Conservation (phyloP, 352 stramenopile species). For the Pilasporangium apinafurcum region DNA sequence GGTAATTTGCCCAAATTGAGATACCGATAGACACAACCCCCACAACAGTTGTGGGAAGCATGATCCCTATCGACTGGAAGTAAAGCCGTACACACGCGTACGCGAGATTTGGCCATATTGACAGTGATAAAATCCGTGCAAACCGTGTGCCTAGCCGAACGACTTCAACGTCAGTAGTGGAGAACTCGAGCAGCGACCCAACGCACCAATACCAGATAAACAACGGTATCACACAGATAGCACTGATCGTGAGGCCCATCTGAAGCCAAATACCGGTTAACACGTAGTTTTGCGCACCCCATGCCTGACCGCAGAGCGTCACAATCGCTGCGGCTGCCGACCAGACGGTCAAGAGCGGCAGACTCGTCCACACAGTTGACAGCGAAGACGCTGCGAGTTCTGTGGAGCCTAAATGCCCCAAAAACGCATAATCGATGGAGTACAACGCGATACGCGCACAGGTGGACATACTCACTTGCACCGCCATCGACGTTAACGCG, state of each 20-base stretch:
- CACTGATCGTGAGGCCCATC: conserved; percentile 47
- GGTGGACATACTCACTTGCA: conserved; percentile 73
- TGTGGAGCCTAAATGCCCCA: conserved; percentile 61
- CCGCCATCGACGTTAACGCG: conserved; percentile 58
- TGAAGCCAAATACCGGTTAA: conserved; percentile 70
- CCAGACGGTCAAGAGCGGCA: conserved; percentile 63
- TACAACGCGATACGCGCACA: conserved; percentile 71
- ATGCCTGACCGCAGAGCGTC: conserved; percentile 73
- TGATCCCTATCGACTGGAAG: conserved; percentile 78
- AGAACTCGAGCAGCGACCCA: conserved; percentile 13
- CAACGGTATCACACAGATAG: conserved; percentile 37
- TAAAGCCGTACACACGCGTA: conserved; percentile 73
- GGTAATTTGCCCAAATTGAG: conserved; percentile 51
- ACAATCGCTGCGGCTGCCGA: conserved; percentile 50
- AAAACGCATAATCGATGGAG: conserved; percentile 72
- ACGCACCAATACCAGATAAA: conserved; percentile 60
- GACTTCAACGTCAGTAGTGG: conserved; percentile 55
- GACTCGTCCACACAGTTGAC: conserved; percentile 64
- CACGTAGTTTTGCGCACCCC: conserved; percentile 59
- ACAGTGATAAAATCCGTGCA: conserved; percentile 65
- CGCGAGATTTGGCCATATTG: conserved; percentile 50
- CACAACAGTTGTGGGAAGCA: conserved; percentile 63
- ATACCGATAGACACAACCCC: conserved; percentile 58
- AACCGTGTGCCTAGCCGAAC: conserved; percentile 57
- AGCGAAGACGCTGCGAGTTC: conserved; percentile 70